Evolutionary conservation across 73 alveolate genomes (phyloP).

Genomic region (Tetrahymena borealis): DNA sequence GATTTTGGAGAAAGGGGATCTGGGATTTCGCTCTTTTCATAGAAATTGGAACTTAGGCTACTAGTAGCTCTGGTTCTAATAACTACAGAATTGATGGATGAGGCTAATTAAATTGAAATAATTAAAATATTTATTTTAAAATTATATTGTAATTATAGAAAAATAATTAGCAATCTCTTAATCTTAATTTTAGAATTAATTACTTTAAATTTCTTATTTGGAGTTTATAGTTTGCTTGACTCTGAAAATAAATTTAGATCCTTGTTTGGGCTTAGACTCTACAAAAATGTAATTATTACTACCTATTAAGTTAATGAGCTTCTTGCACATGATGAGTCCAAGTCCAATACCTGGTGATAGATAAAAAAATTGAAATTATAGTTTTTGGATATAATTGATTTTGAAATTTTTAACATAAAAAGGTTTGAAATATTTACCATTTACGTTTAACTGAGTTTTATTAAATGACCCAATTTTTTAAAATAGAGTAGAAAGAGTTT

Average conservation of each 20-base stretch:
- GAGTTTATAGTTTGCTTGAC: not conserved
- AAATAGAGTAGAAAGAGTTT: not conserved
- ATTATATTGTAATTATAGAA: no score
- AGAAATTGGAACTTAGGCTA: not conserved
- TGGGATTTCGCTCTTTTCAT: not conserved
- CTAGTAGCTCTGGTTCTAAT: not conserved
- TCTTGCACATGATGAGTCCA: not conserved
- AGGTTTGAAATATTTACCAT: not conserved
- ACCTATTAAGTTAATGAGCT: not conserved
- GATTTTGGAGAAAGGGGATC: not conserved
- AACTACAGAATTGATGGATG: not conserved
- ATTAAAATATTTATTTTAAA: no score
- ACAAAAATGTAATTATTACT: not conserved
- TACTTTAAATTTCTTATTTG: not conserved
- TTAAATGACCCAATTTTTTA: not conserved
- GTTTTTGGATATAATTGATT: not conserved
- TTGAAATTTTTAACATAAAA: not conserved
- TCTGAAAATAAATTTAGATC: not conserved
- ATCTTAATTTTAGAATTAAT: no score
- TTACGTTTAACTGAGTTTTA: not conserved
- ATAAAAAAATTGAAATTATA: no score
- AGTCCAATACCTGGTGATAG: not conserved
- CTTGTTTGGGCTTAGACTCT: not conserved
- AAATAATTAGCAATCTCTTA: no score
- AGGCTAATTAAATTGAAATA: no score